phyloP scores from a whole-genome alignment of 805 yeast species.

The Candida qinlingensis region DNA sequence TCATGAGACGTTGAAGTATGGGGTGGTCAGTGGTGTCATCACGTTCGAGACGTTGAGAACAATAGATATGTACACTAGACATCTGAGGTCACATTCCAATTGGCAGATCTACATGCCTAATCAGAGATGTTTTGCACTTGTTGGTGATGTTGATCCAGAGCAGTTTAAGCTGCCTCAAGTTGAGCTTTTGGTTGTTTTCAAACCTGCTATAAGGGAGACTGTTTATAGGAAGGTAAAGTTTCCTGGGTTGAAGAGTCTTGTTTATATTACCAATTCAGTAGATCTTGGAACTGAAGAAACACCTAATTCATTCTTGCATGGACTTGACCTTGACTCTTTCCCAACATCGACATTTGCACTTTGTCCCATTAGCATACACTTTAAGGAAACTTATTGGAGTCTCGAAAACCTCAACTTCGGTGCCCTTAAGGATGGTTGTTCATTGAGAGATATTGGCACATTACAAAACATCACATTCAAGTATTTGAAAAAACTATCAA shows the following conservation, averaged over 20 bases:
- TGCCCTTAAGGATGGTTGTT: neutral
- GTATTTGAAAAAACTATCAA: neutral
- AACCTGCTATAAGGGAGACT: neutral
- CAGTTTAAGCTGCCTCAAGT: neutral
- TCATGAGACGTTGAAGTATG: neutral
- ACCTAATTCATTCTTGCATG: neutral
- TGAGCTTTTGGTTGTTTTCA: neutral
- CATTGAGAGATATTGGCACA: neutral
- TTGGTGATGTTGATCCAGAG: neutral
- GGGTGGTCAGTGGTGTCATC: neutral
- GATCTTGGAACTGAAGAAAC: neutral
- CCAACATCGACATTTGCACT: neutral
- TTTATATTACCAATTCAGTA: neutral
- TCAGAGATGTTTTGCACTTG: neutral
- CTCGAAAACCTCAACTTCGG: neutral
- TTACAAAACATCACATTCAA: neutral
- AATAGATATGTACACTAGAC: neutral
- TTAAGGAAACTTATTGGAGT: neutral
- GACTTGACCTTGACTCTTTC: neutral
- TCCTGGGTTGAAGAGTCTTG: neutral
- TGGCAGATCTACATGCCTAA: neutral
- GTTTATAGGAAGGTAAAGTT: neutral
- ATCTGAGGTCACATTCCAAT: neutral
- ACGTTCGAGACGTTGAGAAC: neutral
- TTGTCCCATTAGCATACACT: neutral